Percentiles rank a stretch among this genome's conserved stretches.
Evolutionary conservation across 2,329 filamentous ascomycete species (phyloP).

Genomic region (Septoria linicola): DNA sequence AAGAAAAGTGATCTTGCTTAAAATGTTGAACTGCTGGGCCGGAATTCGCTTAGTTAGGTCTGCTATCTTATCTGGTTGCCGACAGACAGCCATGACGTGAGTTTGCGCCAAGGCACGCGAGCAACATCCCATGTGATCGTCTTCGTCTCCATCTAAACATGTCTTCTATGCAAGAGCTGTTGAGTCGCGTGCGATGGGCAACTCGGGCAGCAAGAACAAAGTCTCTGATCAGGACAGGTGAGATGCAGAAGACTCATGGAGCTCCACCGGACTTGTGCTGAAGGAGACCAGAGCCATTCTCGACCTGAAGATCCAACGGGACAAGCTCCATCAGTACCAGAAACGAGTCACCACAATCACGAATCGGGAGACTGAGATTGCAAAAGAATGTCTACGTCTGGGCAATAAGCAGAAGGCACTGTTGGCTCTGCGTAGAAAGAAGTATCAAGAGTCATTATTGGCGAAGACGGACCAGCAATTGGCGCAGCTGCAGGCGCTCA

Average conservation of each 20-base stretch:
- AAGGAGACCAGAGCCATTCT: constrained; percentile 73
- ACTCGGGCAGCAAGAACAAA: constrained; percentile 62
- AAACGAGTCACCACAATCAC: constrained; percentile 84
- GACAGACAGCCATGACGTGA: constrained; percentile 3
- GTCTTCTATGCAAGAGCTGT: not conserved
- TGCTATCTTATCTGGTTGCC: constrained; percentile 3
- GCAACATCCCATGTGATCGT: constrained; percentile 3
- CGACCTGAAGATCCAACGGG: constrained; percentile 95
- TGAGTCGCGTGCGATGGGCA: constrained; percentile 55
- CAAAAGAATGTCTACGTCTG: constrained; percentile 74
- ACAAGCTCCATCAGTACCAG: constrained; percentile 96
- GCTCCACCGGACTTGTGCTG: not conserved
- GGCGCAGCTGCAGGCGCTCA: constrained; percentile 88
- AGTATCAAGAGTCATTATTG: constrained; percentile 90
- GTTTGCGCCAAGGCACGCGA: constrained; percentile 7
- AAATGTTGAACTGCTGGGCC: not conserved
- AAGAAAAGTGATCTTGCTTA: not conserved
- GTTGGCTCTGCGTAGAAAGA: constrained; percentile 87
- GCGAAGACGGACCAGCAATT: constrained; percentile 88
- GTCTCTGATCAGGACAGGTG: constrained; percentile 84
- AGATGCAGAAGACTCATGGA: constrained; percentile 31
- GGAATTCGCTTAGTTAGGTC: constrained; percentile 7
- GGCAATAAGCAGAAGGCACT: constrained; percentile 80
- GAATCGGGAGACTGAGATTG: constrained; percentile 80
- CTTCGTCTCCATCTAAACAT: not conserved